Evolutionary conservation across 257 asterid genomes (phyloP), one percentile per base, ranked within the genome.

Genomic region (Jasminum sambac): DNA sequence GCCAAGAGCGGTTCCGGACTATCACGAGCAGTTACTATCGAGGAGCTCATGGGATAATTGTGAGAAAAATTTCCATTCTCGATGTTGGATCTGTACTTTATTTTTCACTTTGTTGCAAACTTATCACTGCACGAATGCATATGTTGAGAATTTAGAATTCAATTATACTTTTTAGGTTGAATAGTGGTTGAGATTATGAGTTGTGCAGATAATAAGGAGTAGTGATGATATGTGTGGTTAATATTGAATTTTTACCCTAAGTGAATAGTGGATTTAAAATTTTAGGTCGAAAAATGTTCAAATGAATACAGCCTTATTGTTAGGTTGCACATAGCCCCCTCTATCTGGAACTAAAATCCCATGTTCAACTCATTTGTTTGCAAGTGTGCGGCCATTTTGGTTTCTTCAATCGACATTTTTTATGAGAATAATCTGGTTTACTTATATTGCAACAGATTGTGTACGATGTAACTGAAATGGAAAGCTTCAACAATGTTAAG

Each of bases 21-120:
- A 93, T 93, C 85, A 93, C 98, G 41, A 93, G 98, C 95, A 93
- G 98, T 81, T 93, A 93, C 74, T 93, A 93, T 75, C 90, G 98
- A 63, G 98, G 98, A 81, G 98, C 98, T 67, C 98, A 93, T 68
- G 98, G 98, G 79, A 93, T 93, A 69, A 90, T 90, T 70, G 98
- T 93, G 86, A 93, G 96, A 68, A 70, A 24, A 60, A 70, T 68
- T 39, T 78, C 21, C 6, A 23, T 69, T 21, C 26, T 43, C 65
- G 74, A 61, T 40, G 73, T 64, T 11, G 63, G 69, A 67, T 42
- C 40, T 37, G 63, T 23, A 58, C 60, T 72, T 59, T 38, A n/a
- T 50, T 36, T 63, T 1, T 76, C 17, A 25, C 39, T 61, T 44
- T 12, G 36, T 52, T 66, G 52, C 17, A 37, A 44, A 70, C 43